These are phyloP conservation scores for Kodamaea anthophila DNA, from an alignment of 1,139 yeast genomes.

Conservation along the genomic window DNA sequence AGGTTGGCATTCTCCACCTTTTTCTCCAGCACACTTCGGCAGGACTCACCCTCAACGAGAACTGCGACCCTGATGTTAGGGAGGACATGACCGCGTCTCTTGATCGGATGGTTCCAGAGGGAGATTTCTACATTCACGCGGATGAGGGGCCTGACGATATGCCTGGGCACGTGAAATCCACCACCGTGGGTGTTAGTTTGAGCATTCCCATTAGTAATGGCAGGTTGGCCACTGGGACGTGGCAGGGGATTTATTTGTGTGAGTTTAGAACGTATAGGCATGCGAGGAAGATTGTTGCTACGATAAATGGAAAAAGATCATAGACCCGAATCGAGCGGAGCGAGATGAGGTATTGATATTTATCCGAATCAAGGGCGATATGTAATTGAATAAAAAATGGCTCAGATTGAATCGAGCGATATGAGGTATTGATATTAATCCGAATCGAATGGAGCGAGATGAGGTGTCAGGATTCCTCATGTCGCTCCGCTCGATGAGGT, in stretches of 20 bases:
- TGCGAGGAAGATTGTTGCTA: slow-evolving; percentile 61
- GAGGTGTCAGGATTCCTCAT: too few relatives aligned
- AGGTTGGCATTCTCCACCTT: slow-evolving; percentile 58
- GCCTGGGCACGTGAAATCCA: slow-evolving; percentile 73
- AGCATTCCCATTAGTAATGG: slow-evolving; percentile 69
- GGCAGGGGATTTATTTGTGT: slow-evolving; percentile 78
- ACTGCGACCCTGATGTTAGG: slow-evolving; percentile 75
- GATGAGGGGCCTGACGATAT: slow-evolving; percentile 82
- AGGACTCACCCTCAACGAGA: slow-evolving; percentile 69
- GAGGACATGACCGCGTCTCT: slow-evolving; percentile 59
- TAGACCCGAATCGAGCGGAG: too few relatives aligned
- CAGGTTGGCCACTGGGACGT: slow-evolving; percentile 63
- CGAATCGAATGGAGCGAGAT: too few relatives aligned
- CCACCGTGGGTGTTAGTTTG: slow-evolving; percentile 59
- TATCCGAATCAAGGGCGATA: too few relatives aligned
- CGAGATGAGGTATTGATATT: not conserved
- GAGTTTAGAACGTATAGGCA: slow-evolving; percentile 66
- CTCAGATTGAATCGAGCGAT: too few relatives aligned
- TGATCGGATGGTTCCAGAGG: slow-evolving; percentile 67
- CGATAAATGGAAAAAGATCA: slow-evolving; percentile 64
- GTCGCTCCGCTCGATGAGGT: too few relatives aligned
- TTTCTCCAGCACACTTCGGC: slow-evolving; percentile 79
- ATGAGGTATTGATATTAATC: too few relatives aligned
- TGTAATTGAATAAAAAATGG: too few relatives aligned
- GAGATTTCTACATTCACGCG: slow-evolving; percentile 53